Percentiles rank a stretch among this genome's conserved stretches.
phyloP scores from a whole-genome alignment of 2,329 filamentous ascomycete genomes.

The Hirsutella rhossiliensis region DNA sequence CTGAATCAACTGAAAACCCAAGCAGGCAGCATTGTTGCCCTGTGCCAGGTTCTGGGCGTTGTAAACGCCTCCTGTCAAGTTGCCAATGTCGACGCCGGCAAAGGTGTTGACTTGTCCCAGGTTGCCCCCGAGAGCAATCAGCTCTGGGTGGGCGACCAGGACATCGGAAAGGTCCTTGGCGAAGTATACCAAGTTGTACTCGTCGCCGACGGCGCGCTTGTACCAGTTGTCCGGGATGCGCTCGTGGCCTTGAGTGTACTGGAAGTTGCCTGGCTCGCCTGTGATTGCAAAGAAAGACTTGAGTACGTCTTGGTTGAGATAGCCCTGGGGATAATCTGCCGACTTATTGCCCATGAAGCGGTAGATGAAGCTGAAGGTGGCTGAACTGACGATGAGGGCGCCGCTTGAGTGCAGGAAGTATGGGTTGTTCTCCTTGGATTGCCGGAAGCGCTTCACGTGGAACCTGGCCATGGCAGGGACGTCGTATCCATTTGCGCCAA shows the following conservation, averaged over 20 bases:
- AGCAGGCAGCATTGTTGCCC: neutral
- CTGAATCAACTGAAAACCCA: neutral
- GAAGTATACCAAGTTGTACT: slow-evolving; percentile 33
- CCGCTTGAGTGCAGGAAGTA: slow-evolving; percentile 41
- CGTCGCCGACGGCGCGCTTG: slow-evolving; percentile 15
- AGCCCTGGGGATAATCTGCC: slow-evolving; percentile 22
- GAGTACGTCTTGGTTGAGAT: slow-evolving; percentile 3
- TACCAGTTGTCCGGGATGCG: slow-evolving; percentile 41
- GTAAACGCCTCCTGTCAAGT: slow-evolving; percentile 32
- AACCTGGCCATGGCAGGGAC: neutral
- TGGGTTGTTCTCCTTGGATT: slow-evolving; percentile 35
- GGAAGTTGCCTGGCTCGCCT: slow-evolving; percentile 26
- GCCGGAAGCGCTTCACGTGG: neutral
- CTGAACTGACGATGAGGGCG: slow-evolving; percentile 31
- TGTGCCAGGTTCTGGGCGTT: slow-evolving; percentile 13
- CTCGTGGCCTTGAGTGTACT: slow-evolving; percentile 32
- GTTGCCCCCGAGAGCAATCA: slow-evolving; percentile 33
- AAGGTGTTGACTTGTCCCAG: slow-evolving; percentile 35
- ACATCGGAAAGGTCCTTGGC: too few relatives aligned
- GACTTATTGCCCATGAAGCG: slow-evolving; percentile 32
- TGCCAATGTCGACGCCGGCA: slow-evolving; percentile 26
- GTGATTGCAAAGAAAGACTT: slow-evolving; percentile 9
- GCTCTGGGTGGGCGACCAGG: slow-evolving; percentile 23
- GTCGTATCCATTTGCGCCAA: slow-evolving; percentile 17
- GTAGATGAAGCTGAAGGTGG: slow-evolving; percentile 30